A percentile compares a stretch with the other conserved stretches of the same genome.
phyloP scores from a whole-genome alignment of 2,329 filamentous ascomycete species.

The Cadophora luteo-olivacea region DNA sequence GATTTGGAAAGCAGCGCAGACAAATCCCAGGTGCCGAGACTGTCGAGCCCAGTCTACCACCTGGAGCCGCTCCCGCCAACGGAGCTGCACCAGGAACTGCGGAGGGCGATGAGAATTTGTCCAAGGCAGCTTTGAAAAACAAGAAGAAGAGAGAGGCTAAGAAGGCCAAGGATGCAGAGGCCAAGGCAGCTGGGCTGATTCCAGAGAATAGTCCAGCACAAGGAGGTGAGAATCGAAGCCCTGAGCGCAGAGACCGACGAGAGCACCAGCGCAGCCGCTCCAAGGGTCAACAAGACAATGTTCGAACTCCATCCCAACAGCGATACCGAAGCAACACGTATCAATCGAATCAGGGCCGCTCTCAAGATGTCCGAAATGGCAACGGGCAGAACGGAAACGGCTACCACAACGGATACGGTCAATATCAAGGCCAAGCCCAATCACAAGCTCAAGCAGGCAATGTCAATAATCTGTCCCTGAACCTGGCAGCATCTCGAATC shows the following conservation, averaged over 20 bases:
- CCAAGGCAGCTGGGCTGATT: slow-evolving; percentile 56
- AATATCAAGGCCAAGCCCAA: slow-evolving; percentile 24
- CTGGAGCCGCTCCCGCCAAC: slow-evolving; percentile 72
- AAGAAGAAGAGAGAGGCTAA: slow-evolving; percentile 98
- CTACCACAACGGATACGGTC: slow-evolving; percentile 36
- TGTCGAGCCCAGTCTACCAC: slow-evolving; percentile 62
- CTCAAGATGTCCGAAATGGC: slow-evolving; percentile 9
- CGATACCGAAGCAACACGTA: slow-evolving; percentile 60
- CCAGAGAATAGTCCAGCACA: slow-evolving; percentile 33
- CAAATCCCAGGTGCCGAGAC: slow-evolving; percentile 88
- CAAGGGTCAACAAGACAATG: slow-evolving; percentile 51
- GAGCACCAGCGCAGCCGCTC: slow-evolving; percentile 61
- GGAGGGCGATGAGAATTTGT: slow-evolving; percentile 71
- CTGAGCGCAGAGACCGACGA: slow-evolving; percentile 58
- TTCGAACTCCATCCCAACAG: slow-evolving; percentile 52
- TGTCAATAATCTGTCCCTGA: slow-evolving; percentile 46
- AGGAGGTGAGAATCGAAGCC: slow-evolving; percentile 40
- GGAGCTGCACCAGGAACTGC: slow-evolving; percentile 64
- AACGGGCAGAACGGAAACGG: slow-evolving; percentile 33
- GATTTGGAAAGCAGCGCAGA: slow-evolving; percentile 78
- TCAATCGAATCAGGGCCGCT: slow-evolving; percentile 34
- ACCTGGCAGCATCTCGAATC: slow-evolving; percentile 38
- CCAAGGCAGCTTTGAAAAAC: slow-evolving; percentile 89
- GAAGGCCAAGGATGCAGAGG: slow-evolving; percentile 83
- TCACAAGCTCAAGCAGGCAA: slow-evolving; percentile 20